Evolutionary conservation across 2,329 filamentous ascomycete genomes (phyloP), one percentile per base, ranked within the genome.

Genomic region (Penicillium paneum): DNA sequence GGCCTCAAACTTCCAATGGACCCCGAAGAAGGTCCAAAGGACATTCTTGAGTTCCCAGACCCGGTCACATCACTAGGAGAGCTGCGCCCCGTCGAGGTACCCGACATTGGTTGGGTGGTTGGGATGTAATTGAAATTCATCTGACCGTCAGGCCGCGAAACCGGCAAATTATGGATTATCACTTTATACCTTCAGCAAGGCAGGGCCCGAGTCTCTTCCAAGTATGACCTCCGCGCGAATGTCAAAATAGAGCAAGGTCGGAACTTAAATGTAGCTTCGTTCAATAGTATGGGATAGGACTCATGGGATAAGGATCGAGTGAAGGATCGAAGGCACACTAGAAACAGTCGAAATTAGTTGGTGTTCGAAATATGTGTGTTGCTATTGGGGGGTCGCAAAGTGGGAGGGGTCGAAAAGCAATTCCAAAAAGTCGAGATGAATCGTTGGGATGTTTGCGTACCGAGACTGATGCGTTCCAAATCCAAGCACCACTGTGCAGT

Each of bases 91-190:
- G 88, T 91, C 38, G 91, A 92, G 45, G 91, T 91, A 64, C 84
- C 86, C 47, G 91, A 94, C 68, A 87, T 85, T 57, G 83, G 79
- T 71, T 89, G 85, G 68, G 81, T 78, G 67, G 84, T 79, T 71
- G 83, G 81, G 73, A 90, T 84, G 76, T 90, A 92, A 78, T 90
- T 90, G 75, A 94, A 85, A 72, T 87, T 88, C 80, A 94, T 83
- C 74, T 93, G 89, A 68, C 82, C 80, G 74, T 96, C 90, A 69
- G 90, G 85, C 83, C 91, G 88, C 75, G 87, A 82, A 55, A 79
- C 72, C 78, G 84, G 90, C 81, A 90, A 89, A 96, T 96, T 91
- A 93, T 91, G 83, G 81, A 91, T 91, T 91, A 90, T 59, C 56
- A 57, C 59, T 60, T 59, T 64, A 57, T 55, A 57, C 61, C 63